Percentiles rank a stretch among this genome's conserved stretches.
Conservation (phyloP, 78 protist genomes). For the Planoprotostelium fungivorum region DNA sequence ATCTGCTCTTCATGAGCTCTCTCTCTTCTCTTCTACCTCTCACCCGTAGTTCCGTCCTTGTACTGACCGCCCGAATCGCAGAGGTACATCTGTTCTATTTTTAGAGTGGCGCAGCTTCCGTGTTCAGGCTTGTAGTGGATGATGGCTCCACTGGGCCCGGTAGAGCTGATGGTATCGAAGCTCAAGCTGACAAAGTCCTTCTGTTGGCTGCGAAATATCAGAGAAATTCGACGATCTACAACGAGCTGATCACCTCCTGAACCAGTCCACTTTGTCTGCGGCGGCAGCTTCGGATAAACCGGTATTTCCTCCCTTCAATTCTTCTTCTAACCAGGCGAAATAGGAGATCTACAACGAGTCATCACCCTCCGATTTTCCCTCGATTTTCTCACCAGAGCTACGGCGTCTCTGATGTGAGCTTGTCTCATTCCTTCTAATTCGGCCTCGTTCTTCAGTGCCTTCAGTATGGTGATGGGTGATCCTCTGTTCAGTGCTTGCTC, state of each 20-base stretch:
- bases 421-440: conserved; percentile 80
- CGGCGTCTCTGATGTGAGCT: conserved; percentile 75
- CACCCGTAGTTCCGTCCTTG: conserved; percentile 85
- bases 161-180: conserved; percentile 68
- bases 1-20: conserved; percentile 47
- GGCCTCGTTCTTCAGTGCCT: conserved; percentile 75
- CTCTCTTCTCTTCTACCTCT: not conserved
- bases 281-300: conserved; percentile 28
- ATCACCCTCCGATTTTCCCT: too few relatives aligned
- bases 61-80: conserved; percentile 92
- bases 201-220: conserved; percentile 14
- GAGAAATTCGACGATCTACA: not conserved
- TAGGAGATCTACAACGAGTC: too few relatives aligned
- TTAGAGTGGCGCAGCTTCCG: conserved; percentile 23
- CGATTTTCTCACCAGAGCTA: too few relatives aligned
- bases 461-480: conserved; percentile 53
- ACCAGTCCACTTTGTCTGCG: conserved; percentile 39
- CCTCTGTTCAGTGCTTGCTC: conserved; percentile 9
- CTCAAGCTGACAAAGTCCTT: conserved; percentile 36
- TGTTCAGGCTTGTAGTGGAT: conserved; percentile 78
- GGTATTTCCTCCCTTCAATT: conserved; percentile 3
- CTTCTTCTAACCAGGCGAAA: conserved; percentile 74
- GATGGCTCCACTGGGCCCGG: conserved; percentile 87
- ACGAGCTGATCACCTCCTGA: not conserved
- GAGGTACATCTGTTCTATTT: conserved; percentile 40